Percentiles rank a stretch among this genome's conserved stretches.
Conservation (phyloP, 148 eudicot genomes). For the Cornus florida region DNA sequence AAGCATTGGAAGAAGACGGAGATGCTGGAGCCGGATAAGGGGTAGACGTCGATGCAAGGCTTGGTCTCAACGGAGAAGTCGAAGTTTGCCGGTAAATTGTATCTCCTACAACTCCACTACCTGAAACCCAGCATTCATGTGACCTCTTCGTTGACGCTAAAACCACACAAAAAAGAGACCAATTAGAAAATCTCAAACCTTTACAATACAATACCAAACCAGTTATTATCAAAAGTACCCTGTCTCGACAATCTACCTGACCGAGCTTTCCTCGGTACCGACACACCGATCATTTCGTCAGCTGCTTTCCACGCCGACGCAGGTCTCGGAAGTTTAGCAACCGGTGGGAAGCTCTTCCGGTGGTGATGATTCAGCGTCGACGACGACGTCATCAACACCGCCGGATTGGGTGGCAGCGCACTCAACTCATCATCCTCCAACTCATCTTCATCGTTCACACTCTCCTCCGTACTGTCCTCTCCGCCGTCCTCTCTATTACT, state of each 20-base stretch:
- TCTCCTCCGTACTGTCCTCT: conserved; percentile 77
- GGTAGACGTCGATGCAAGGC: conserved; percentile 21
- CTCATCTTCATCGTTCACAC: conserved; percentile 69
- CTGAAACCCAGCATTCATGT: conserved; percentile 63
- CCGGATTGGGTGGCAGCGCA: conserved; percentile 46
- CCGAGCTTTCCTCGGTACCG: conserved; percentile 90
- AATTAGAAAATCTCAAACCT: not conserved
- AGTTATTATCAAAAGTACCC: not conserved
- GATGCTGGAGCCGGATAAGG: conserved; percentile 55
- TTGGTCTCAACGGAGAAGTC: conserved; percentile 62
- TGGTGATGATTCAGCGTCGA: conserved; percentile 21
- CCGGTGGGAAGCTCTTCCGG: conserved; percentile 69
- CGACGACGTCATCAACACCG: conserved; percentile 7
- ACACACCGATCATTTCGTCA: conserved; percentile 82
- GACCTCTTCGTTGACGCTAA: conserved; percentile 81
- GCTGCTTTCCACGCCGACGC: conserved; percentile 75
- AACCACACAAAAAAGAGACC: conserved; percentile 4
- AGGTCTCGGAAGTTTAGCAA: conserved; percentile 44
- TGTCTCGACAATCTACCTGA: conserved; percentile 47
- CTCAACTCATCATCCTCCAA: conserved; percentile 48
- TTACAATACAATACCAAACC: not conserved
- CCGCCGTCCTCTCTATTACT: conserved; percentile 38
- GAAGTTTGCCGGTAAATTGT: conserved; percentile 46
- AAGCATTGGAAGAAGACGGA: conserved; percentile 72
- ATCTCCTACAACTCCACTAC: conserved; percentile 43